Conservation (phyloP, 495 filamentous ascomycete genomes). For the Penicillium canescens region DNA sequence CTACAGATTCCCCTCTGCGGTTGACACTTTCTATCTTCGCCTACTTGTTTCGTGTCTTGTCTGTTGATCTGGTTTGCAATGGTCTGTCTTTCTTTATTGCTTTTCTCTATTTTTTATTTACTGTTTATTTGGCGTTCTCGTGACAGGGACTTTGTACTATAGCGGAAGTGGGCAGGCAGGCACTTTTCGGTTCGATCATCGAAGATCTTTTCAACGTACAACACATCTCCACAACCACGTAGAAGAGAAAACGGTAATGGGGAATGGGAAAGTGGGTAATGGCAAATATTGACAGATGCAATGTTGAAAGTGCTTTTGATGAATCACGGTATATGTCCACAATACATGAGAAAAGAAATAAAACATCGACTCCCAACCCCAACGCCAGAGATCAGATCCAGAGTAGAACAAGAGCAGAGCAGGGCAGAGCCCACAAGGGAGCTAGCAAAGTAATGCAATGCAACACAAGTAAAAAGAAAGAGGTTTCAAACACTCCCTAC, state of each 20-base stretch:
- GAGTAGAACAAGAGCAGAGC: slow-evolving; percentile 4
- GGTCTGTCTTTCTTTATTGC: neutral
- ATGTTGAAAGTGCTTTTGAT: slow-evolving; percentile 26
- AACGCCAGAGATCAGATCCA: slow-evolving; percentile 20
- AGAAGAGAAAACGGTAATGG: neutral
- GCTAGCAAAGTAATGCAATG: slow-evolving; percentile 9
- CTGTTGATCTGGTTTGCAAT: slow-evolving; percentile 2
- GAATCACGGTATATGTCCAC: slow-evolving; percentile 9
- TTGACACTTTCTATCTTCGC: slow-evolving; percentile 15
- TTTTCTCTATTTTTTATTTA: slow-evolving; percentile 8
- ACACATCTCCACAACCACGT: neutral
- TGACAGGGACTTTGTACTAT: slow-evolving; percentile 22
- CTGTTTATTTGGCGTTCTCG: slow-evolving; percentile 19
- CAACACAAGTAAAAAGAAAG: slow-evolving; percentile 5
- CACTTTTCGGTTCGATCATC: slow-evolving; percentile 23
- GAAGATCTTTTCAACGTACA: slow-evolving; percentile 8
- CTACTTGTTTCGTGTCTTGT: slow-evolving; percentile 8
- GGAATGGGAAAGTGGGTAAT: slow-evolving; percentile 5
- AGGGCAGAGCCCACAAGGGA: neutral
- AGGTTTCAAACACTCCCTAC: slow-evolving; percentile 1
- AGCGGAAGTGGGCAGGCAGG: slow-evolving; percentile 18
- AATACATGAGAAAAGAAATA: slow-evolving; percentile 15
- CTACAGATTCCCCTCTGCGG: slow-evolving; percentile 25
- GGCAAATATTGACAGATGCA: slow-evolving; percentile 4
- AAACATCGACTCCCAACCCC: slow-evolving; percentile 27